Conservation (phyloP, 2,329 filamentous ascomycete species). For the Erysiphe pulchra region DNA sequence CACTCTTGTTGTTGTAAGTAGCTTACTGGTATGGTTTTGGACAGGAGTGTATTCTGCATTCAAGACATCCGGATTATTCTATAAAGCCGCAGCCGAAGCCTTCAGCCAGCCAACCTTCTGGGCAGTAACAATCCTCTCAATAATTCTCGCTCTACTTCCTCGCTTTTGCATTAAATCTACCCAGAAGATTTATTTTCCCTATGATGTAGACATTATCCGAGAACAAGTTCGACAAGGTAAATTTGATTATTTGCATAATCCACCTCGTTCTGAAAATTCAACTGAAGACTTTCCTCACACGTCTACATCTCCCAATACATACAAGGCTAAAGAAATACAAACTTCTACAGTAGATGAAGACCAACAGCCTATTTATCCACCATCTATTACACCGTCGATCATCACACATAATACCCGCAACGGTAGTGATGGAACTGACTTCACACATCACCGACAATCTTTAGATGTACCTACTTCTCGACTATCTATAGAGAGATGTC, state of each 20-base stretch:
- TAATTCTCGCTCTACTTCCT: slow-evolving; percentile 62
- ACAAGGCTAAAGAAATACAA: slow-evolving; percentile 23
- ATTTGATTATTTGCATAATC: slow-evolving; percentile 40
- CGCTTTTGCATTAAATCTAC: slow-evolving; percentile 66
- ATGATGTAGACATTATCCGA: slow-evolving; percentile 84
- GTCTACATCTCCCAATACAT: slow-evolving; percentile 30
- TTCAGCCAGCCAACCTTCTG: slow-evolving; percentile 71
- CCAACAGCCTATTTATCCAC: slow-evolving; percentile 75
- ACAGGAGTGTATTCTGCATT: slow-evolving; percentile 53
- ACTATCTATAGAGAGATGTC: background rate
- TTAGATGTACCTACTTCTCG: slow-evolving; percentile 8
- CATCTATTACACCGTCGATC: slow-evolving; percentile 54
- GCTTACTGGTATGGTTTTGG: slow-evolving; percentile 81
- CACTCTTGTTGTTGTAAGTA: slow-evolving; percentile 57
- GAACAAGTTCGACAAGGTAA: slow-evolving; percentile 69
- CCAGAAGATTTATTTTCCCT: slow-evolving; percentile 84
- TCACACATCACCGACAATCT: slow-evolving; percentile 27
- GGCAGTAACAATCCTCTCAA: slow-evolving; percentile 55
- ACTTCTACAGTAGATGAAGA: slow-evolving; percentile 59
- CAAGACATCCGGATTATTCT: slow-evolving; percentile 37
- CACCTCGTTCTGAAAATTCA: slow-evolving; percentile 12
- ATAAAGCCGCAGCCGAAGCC: slow-evolving; percentile 50
- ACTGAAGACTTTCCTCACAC: slow-evolving; percentile 19
- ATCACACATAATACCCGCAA: slow-evolving; percentile 56
- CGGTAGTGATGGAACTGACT: slow-evolving; percentile 83